Percentiles rank a stretch among this genome's conserved stretches.
Conservation (phyloP, 768 basidiomycete genomes). For the Naganishia vaughanmartiniae region DNA sequence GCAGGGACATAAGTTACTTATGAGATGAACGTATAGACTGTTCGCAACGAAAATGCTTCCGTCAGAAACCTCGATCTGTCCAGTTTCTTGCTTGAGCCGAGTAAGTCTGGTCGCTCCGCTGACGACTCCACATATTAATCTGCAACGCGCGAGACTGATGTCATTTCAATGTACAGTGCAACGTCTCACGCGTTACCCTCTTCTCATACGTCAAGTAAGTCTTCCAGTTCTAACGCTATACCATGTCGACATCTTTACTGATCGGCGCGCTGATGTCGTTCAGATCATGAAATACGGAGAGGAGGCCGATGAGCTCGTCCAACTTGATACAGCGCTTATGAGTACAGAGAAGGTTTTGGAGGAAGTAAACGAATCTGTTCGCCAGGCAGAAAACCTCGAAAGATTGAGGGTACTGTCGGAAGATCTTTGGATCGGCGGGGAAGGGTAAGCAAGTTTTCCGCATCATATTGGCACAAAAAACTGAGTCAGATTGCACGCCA, state of each 20-base stretch:
- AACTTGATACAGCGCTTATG: conserved; percentile 60
- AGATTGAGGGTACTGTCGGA: conserved; percentile 72
- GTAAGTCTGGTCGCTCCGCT: conserved; percentile 55
- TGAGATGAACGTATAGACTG: conserved; percentile 55
- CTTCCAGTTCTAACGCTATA: conserved; percentile 26
- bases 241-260: background rate
- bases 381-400: conserved; percentile 75
- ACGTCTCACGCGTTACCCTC: conserved; percentile 88
- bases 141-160: background rate
- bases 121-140: background rate
- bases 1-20: background rate
- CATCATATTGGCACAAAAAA: background rate
- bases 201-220: conserved; percentile 73
- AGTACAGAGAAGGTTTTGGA: conserved; percentile 71
- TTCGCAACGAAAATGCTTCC: conserved; percentile 69
- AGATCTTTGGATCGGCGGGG: conserved; percentile 74
- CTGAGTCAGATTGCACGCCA: conserved; percentile 38
- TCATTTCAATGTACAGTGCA: conserved; percentile 60
- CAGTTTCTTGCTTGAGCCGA: conserved; percentile 86
- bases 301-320: conserved; percentile 61
- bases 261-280: background rate
- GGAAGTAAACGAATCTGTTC: conserved; percentile 82
- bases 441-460: conserved; percentile 60
- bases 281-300: conserved; percentile 79
- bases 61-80: conserved; percentile 82